Evolutionary conservation across 306 rosid genomes (phyloP).

Genomic region (Notholithocarpus densiflorus): DNA sequence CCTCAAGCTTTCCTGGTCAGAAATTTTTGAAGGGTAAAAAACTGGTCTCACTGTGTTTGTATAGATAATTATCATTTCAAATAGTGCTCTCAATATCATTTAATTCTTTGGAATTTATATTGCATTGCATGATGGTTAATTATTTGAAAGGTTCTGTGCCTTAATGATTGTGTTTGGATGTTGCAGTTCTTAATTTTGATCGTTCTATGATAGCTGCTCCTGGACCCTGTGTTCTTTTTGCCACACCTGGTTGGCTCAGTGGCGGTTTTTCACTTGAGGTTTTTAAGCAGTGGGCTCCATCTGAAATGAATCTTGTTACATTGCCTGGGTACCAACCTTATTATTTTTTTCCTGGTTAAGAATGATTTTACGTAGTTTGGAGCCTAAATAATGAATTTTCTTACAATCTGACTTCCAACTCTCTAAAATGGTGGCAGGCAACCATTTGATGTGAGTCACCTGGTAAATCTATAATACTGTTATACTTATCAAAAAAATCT

Average conservation of each 20-base stretch:
- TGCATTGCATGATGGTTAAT: slow-evolving; percentile 11
- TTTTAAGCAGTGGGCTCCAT: slow-evolving; percentile 95
- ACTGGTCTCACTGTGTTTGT: not conserved
- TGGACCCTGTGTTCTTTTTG: slow-evolving; percentile 98
- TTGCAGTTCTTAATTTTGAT: slow-evolving; percentile 73
- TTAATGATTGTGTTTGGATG: slow-evolving; percentile 35
- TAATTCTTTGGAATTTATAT: not conserved
- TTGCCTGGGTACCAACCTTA: slow-evolving; percentile 66
- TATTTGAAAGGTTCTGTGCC: slow-evolving; percentile 11
- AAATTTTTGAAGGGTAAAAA: not conserved
- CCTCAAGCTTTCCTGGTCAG: not conserved
- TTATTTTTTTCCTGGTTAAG: not conserved
- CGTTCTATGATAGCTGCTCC: slow-evolving; percentile 75
- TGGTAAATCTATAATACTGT: not conserved
- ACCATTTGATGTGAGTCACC: not conserved
- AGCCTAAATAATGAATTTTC: not conserved
- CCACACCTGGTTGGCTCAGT: slow-evolving; percentile 94
- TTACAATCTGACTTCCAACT: not conserved
- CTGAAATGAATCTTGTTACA: slow-evolving; percentile 67
- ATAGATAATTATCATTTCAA: not conserved
- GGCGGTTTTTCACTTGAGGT: slow-evolving; percentile 94
- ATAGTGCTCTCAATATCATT: not conserved
- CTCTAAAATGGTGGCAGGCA: not conserved
- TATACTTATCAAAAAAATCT: not conserved
- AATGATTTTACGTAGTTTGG: not conserved